These are phyloP conservation scores for Phytophthora podocarpi DNA, from an alignment of 352 stramenopile species.

Conservation along the genomic window DNA sequence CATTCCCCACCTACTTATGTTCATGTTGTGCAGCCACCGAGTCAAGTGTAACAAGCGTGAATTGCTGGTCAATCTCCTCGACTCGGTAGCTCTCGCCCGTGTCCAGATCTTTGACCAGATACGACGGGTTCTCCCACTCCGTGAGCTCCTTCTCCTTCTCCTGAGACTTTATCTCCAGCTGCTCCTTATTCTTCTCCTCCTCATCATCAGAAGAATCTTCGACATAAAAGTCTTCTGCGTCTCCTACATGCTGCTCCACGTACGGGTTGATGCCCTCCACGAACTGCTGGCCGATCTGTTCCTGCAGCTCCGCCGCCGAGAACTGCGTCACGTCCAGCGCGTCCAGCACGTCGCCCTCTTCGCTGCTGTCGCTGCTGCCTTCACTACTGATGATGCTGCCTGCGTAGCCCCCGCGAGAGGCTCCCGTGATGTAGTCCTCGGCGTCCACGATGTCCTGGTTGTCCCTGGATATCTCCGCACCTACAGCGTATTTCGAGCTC, in stretches of 20 bases:
- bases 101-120: conserved; percentile 84
- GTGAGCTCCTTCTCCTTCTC: conserved; percentile 40
- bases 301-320: conserved; percentile 30
- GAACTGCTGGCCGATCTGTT: conserved; percentile 41
- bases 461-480: conserved; percentile 7
- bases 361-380: conserved; percentile 30
- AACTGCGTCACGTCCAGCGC: conserved; percentile 35
- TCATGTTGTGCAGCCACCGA: conserved; percentile 63
- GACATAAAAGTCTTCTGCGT: conserved; percentile 40
- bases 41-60: conserved; percentile 76
- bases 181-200: conserved; percentile 3
- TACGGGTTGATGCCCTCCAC: conserved; percentile 54
- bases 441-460: conserved; percentile 27
- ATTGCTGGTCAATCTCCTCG: conserved; percentile 86
- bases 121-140: conserved; percentile 81
- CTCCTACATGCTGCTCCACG: conserved; percentile 44
- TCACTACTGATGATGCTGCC: conserved; percentile 37
- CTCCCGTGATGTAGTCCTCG: conserved; percentile 32
- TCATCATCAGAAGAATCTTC: conserved; percentile 34
- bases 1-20: conserved; percentile 44
- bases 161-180: background rate
- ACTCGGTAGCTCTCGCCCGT: conserved; percentile 80
- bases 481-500: background rate
- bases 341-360: conserved; percentile 2
- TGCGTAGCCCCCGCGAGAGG: conserved; percentile 26